Percentiles rank a stretch among this genome's conserved stretches.
Evolutionary conservation across 2,329 filamentous ascomycete species (phyloP).

Genomic region (Aspergillaceae sp.): DNA sequence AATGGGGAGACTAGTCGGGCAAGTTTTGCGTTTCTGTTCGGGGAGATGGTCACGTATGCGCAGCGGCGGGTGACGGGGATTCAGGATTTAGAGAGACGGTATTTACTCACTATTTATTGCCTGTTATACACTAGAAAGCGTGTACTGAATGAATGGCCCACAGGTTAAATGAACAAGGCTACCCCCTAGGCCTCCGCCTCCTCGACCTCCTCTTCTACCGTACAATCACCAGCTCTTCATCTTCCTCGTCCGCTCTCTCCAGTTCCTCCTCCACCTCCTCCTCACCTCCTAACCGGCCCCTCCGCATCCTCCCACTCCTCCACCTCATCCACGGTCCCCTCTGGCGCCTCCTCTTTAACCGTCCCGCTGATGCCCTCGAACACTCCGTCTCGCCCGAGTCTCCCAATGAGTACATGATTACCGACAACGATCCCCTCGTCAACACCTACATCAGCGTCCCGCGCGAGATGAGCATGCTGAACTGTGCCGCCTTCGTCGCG

Average conservation of each 20-base stretch:
- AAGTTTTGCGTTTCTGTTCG: constrained; percentile 92
- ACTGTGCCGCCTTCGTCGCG: constrained; percentile 91
- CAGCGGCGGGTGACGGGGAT: constrained; percentile 86
- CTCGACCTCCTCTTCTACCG: constrained; percentile 92
- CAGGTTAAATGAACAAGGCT: constrained; percentile 83
- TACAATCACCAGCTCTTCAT: constrained; percentile 70
- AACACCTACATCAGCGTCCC: constrained; percentile 91
- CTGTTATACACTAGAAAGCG: not conserved
- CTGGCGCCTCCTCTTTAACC: constrained; percentile 85
- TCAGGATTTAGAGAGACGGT: constrained; percentile 87
- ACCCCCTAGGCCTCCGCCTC: constrained; percentile 85
- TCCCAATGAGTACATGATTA: constrained; percentile 96
- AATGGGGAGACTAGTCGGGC: constrained; percentile 84
- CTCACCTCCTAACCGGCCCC: constrained; percentile 66
- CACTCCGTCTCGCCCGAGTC: constrained; percentile 73
- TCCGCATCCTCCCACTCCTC: constrained; percentile 80
- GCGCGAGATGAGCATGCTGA: constrained; percentile 90
- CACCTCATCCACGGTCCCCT: constrained; percentile 91
- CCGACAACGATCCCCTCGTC: constrained; percentile 93
- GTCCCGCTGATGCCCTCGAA: constrained; percentile 86
- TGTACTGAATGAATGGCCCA: no score
- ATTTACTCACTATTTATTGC: constrained; percentile 16
- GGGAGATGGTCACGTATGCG: constrained; percentile 93
- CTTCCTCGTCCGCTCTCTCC: constrained; percentile 69
- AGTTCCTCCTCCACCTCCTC: constrained; percentile 60